Conservation (phyloP, 2,329 filamentous ascomycete species). For the Fusarium kyushuense region DNA sequence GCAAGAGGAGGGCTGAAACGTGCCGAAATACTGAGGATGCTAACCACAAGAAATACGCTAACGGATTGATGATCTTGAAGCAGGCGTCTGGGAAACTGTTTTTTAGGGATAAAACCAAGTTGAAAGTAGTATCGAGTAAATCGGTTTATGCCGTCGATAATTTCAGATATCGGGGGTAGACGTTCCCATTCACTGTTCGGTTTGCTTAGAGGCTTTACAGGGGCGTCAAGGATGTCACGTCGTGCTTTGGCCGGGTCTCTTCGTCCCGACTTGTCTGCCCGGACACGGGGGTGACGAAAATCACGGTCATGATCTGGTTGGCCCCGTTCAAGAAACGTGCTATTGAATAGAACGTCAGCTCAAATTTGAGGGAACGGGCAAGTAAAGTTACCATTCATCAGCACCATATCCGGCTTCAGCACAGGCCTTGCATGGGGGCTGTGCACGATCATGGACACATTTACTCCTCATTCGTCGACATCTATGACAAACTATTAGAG, state of each 20-base stretch:
- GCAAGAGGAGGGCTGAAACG: conserved; percentile 64
- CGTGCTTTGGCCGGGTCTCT: conserved; percentile 54
- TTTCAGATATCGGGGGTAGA: conserved; percentile 61
- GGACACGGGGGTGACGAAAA: conserved; percentile 66
- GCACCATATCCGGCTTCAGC: conserved; percentile 61
- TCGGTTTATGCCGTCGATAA: conserved; percentile 64
- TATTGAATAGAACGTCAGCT: conserved; percentile 44
- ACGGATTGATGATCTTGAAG: conserved; percentile 61
- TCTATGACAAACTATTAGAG: conserved; percentile 49
- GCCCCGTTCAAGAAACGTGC: conserved; percentile 65
- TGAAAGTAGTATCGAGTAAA: conserved; percentile 70
- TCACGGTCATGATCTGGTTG: conserved; percentile 66
- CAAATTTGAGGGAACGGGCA: background rate
- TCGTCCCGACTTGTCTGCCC: conserved; percentile 60
- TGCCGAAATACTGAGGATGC: conserved; percentile 68
- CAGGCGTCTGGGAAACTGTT: conserved; percentile 62
- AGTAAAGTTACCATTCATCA: conserved; percentile 61
- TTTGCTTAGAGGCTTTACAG: conserved; percentile 37
- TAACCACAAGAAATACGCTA: conserved; percentile 66
- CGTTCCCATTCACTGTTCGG: conserved; percentile 60
- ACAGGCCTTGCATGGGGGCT: conserved; percentile 65
- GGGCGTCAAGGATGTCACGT: conserved; percentile 51
- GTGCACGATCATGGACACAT: conserved; percentile 63
- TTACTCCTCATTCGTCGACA: conserved; percentile 69
- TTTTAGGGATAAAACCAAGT: conserved; percentile 69